These are phyloP conservation scores for Solanum hybrid DNA, from an alignment of 305 asterid genomes.

Conservation along the genomic window DNA sequence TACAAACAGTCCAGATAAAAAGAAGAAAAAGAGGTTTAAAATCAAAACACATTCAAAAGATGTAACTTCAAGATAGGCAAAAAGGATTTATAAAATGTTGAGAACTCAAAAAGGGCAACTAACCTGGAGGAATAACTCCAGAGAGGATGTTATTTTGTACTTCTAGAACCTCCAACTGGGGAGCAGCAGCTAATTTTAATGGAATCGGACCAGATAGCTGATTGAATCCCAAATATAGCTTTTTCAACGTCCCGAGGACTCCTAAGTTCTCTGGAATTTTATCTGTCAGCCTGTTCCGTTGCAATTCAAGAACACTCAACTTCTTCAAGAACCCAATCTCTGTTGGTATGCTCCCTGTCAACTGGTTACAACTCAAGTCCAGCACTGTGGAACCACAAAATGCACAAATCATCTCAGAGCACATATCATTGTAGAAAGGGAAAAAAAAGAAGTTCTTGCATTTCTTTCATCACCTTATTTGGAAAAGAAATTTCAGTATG, in stretches of 20 bases:
- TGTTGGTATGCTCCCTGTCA: constrained; percentile 61
- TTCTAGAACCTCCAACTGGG: constrained; percentile 53
- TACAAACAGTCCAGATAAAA: constrained; percentile 20
- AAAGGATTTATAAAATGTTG: background rate
- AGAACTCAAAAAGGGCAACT: constrained; percentile 11
- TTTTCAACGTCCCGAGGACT: constrained; percentile 30
- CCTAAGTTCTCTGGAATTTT: constrained; percentile 58
- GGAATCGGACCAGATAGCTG: constrained; percentile 76
- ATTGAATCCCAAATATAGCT: constrained; percentile 52
- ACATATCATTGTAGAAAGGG: background rate
- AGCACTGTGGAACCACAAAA: constrained; percentile 42
- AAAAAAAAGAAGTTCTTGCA: background rate
- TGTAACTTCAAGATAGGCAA: background rate
- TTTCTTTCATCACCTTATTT: background rate
- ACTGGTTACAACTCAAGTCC: constrained; percentile 61
- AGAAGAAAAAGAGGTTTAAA: background rate
- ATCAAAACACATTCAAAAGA: background rate
- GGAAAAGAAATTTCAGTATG: background rate
- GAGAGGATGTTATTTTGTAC: constrained; percentile 63
- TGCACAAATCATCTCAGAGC: background rate
- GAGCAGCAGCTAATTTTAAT: constrained; percentile 26
- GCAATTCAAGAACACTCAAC: constrained; percentile 43
- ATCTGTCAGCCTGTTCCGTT: constrained; percentile 44
- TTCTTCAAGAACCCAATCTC: constrained; percentile 48
- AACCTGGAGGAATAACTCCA: constrained; percentile 73